Conservation (phyloP, 2,329 filamentous ascomycete genomes). For the Colletotrichum cereale region DNA sequence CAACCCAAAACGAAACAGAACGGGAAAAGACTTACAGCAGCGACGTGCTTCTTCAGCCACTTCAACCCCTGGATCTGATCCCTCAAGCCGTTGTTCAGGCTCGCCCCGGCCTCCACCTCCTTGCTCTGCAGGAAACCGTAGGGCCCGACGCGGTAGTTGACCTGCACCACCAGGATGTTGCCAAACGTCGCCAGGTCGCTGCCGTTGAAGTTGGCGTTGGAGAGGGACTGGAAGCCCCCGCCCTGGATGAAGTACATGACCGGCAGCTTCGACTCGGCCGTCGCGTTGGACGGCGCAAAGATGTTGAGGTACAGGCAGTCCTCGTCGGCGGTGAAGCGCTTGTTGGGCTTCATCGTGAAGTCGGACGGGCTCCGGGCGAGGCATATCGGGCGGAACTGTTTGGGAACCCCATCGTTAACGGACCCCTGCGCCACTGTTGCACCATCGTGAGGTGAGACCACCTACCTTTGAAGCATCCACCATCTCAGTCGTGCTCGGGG, state of each 20-base stretch:
- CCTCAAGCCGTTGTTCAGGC: slow-evolving; percentile 76
- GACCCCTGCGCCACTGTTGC: too few relatives aligned
- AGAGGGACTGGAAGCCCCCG: slow-evolving; percentile 68
- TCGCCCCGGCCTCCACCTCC: slow-evolving; percentile 57
- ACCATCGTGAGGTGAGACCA: too few relatives aligned
- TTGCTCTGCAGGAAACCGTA: slow-evolving; percentile 78
- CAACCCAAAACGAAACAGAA: background rate
- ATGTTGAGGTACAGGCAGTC: slow-evolving; percentile 79
- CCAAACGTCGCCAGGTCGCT: slow-evolving; percentile 46
- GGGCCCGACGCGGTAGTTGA: slow-evolving; percentile 82
- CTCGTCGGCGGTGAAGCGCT: slow-evolving; percentile 56
- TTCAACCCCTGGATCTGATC: slow-evolving; percentile 78
- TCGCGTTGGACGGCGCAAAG: slow-evolving; percentile 70
- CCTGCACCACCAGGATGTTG: slow-evolving; percentile 74
- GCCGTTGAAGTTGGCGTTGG: slow-evolving; percentile 50
- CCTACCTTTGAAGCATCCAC: slow-evolving; percentile 21
- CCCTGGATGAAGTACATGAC: slow-evolving; percentile 73
- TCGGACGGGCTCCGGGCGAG: slow-evolving; percentile 34
- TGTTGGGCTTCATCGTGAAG: slow-evolving; percentile 43
- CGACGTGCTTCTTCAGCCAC: slow-evolving; percentile 77
- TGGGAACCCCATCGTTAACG: background rate
- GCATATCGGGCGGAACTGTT: slow-evolving; percentile 34
- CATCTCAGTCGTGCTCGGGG: slow-evolving; percentile 20
- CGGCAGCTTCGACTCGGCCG: slow-evolving; percentile 65
- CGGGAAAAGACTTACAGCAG: slow-evolving; percentile 45